phyloP scores from a whole-genome alignment of 257 asterid genomes.

The Ilex aquifolium region DNA sequence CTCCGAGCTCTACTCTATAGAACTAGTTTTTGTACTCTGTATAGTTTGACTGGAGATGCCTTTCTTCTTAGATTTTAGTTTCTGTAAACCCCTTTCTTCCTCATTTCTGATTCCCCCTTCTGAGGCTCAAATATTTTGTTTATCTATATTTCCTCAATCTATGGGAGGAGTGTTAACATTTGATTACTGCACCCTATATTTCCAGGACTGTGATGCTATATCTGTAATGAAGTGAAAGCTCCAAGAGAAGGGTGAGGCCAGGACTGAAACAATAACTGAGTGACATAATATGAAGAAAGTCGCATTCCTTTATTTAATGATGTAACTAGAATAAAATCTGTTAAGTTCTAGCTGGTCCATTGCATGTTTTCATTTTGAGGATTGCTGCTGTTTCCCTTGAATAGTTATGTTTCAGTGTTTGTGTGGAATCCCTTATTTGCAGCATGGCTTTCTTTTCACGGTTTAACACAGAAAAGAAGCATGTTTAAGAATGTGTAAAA shows the following conservation, averaged over 20 bases:
- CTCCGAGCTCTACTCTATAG: not conserved
- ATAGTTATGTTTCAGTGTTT: not conserved
- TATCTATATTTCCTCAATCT: not conserved
- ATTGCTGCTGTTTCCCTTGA: not conserved
- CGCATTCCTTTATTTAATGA: not conserved
- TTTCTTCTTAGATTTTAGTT: not conserved
- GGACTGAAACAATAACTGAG: conserved; percentile 1
- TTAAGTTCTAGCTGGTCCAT: not conserved
- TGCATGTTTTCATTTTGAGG: not conserved
- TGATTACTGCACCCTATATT: conserved; percentile 4
- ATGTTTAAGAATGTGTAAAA: not conserved
- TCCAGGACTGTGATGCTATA: conserved; percentile 67
- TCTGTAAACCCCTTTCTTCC: too few relatives aligned
- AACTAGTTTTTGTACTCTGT: not conserved
- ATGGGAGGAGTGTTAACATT: not conserved
- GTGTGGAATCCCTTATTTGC: not conserved
- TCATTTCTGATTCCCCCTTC: too few relatives aligned
- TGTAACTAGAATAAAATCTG: not conserved
- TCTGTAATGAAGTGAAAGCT: conserved; percentile 75
- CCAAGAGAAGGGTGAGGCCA: conserved; percentile 72
- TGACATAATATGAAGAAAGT: not conserved
- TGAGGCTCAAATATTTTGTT: not conserved
- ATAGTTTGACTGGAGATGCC: not conserved
- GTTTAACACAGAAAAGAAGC: not conserved
- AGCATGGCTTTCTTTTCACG: not conserved